Evolutionary conservation across 2,329 filamentous ascomycete species (phyloP).

Genomic region (Gremmenia infestans): DNA sequence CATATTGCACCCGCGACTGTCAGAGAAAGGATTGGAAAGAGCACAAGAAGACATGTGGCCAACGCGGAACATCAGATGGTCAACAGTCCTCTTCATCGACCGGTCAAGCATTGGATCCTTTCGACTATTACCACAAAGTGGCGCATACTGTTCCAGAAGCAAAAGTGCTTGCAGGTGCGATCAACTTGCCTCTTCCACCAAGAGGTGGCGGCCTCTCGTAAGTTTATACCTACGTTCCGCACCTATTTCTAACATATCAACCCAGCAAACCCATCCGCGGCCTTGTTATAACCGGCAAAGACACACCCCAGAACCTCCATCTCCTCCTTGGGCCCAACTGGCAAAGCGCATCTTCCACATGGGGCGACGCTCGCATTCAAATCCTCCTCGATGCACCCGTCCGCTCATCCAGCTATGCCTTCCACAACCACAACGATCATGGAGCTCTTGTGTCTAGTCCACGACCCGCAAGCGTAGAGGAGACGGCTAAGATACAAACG

Average conservation of each 20-base stretch:
- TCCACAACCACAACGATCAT: background rate
- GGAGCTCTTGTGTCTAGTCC: background rate
- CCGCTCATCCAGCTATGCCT: background rate
- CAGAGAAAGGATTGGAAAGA: constrained; percentile 23
- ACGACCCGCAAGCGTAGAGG: background rate
- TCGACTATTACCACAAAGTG: constrained; percentile 9
- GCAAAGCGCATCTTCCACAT: background rate
- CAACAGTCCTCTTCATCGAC: background rate
- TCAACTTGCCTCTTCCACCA: background rate
- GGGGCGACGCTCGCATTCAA: background rate
- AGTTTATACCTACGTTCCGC: background rate
- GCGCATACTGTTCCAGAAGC: constrained; percentile 2
- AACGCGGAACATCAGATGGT: constrained; percentile 2
- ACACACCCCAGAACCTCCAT: background rate
- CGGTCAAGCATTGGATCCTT: background rate
- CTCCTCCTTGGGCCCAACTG: constrained; percentile 1
- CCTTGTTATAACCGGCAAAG: constrained; percentile 3
- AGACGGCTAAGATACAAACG: background rate
- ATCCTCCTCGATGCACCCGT: background rate
- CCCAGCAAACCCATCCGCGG: background rate
- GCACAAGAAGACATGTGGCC: constrained; percentile 23
- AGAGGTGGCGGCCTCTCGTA: background rate
- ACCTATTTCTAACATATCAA: background rate
- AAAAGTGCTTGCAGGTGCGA: background rate
- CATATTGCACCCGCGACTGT: constrained; percentile 25